A percentile compares a stretch with the other conserved stretches of the same genome.
These are phyloP conservation scores for Candida maesae DNA, from an alignment of 805 yeast species.

Conservation along the genomic window DNA sequence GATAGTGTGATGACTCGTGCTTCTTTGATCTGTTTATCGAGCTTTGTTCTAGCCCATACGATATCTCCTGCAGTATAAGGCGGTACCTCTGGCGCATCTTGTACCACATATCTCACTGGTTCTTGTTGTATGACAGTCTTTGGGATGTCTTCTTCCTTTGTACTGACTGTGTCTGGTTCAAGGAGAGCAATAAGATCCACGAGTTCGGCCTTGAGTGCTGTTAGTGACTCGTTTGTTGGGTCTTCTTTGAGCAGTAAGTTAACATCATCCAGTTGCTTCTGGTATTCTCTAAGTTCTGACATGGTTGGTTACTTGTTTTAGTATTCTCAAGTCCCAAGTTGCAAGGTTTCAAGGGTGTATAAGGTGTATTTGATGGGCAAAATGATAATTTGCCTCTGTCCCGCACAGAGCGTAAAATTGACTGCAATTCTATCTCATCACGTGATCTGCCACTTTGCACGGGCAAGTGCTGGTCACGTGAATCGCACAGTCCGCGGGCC, in stretches of 20 bases:
- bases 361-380: too few species aligned
- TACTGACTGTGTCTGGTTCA: conserved; percentile 2
- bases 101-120: too few species aligned
- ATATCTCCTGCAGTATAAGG: conserved; percentile 11
- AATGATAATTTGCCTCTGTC: too few species aligned
- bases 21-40: conserved; percentile 9
- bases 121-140: background rate
- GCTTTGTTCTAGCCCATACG: conserved; percentile 15
- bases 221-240: conserved; percentile 15
- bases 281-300: conserved; percentile 21
- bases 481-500: too few species aligned
- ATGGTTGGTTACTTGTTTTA: conserved; percentile 2
- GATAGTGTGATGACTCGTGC: conserved; percentile 17
- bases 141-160: background rate
- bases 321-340: background rate
- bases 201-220: conserved; percentile 16
- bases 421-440: too few species aligned
- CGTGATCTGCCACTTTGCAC: too few species aligned
- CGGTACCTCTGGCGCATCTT: too few species aligned
- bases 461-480: too few species aligned
- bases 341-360: too few species aligned
- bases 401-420: too few species aligned
- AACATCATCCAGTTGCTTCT: conserved; percentile 16
- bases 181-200: conserved; percentile 16
- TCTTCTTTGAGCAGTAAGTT: conserved; percentile 15